Base-by-base conservation (phyloP, 495 filamentous ascomycete genomes). In the Xylaria castorea region DNA sequence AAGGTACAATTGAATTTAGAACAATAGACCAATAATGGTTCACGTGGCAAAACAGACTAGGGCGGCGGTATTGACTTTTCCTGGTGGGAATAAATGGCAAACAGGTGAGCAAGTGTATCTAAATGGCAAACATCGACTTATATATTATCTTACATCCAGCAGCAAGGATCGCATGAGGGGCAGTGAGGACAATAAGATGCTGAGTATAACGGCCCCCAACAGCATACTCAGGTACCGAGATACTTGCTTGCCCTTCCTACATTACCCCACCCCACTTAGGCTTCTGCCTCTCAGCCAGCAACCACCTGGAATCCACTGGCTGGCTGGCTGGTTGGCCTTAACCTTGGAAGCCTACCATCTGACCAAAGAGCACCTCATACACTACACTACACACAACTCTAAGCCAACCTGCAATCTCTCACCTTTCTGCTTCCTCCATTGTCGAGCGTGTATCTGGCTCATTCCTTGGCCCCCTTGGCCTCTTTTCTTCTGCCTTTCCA, bases 381-480 rank as follows among this genome's bases (percentile, higher is more conserved):
- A 27, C 20, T n/a, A 48, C 51, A 27, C 25, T 53, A 14, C 50
- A 53, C 7, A 25, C 51, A 55, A 55, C 51, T 55, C 50, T 8
- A 55, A 57, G 30, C 27, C 27, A 57, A 57, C 53, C 27, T 38
- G 16, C 58, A 20, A 36, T 60, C 57, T 60, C 57, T 12, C 58
- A 14, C 18, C 58, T 32, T n/a, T 20, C 58, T 22, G 16, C 25
- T 61, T 50, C 50, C 42, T 66, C 25, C 62, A 65, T 66, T 20
- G 16, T 34, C n/a, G 63, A 66, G 63, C 44, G 63, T 11, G 27
- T 42, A 66, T 64, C 12, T 46, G 40, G 27, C 66, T 36, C 48
- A 44, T 25, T 44, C 27, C 30, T 36, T 38, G n/a, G 20, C 66
- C 36, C 57, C 22, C 34, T 55, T 36, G 50, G 16, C 65, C 18